Evolutionary conservation across 2,329 filamentous ascomycete genomes (phyloP), one percentile per base, ranked within the genome.

Genomic region (Penicillium sp.): DNA sequence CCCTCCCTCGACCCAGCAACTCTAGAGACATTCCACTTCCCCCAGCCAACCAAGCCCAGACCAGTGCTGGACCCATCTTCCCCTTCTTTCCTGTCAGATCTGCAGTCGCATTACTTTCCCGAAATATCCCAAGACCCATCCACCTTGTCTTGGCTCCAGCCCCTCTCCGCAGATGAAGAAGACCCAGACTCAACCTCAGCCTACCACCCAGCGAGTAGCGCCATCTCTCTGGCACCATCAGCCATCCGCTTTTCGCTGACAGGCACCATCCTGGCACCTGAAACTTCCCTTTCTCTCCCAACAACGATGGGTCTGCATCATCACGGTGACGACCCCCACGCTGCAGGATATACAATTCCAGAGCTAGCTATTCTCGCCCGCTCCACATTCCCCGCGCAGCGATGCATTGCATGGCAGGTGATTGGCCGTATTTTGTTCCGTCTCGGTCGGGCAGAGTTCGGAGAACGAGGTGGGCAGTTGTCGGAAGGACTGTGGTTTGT

Each of bases 71-170:
- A 97, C 70, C 92, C 92, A 0, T 79, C 84, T 36, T 90, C 92
- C 55, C 88, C 90, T 0, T 81, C 90, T 67, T 97, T 97, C 76
- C 86, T 97, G 54, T 76, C 84, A 44, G 88, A 90, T 53, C 84
- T 99, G 5, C 92, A 96, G 79, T 77, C 86, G 21, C 96, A 97
- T 73, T 99, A 96, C 81, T 99, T 97, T 74, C 92, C 94, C 11
- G 84, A 86, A 58, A 86, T 96, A 1, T 86, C 92, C 2, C 85
- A 92, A 50, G 90, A 97, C 72, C 92, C 92, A 0, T 86, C 87
- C 54, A 88, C 90, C 49, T 84, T 97, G 4, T 89, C 90, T 18
- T 99, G 93, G 93, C 94, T 97, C 83, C 86, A 87, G 47, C 87
- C 88, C 13, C 86, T 86, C 6, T 85, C 86, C 4, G 72, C 83